phyloP scores from a whole-genome alignment of 352 stramenopile genomes.

The Phytophthora brassicae region DNA sequence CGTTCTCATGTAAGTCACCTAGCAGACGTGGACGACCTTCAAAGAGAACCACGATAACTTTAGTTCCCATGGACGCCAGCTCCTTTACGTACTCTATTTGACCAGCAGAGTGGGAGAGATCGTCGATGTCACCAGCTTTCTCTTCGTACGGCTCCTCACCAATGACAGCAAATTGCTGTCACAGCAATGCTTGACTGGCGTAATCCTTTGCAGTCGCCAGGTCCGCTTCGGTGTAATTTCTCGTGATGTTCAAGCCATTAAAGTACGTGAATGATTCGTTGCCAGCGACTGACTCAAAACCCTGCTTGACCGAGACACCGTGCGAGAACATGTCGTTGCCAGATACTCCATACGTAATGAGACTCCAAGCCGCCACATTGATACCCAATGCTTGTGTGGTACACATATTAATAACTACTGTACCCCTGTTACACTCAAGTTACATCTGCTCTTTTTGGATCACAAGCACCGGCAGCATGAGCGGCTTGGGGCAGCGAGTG shows the following conservation, averaged over 20 bases:
- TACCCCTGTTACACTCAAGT: background rate
- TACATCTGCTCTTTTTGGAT: background rate
- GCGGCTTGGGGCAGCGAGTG: conserved; percentile 63
- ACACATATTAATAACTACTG: no score
- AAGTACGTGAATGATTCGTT: conserved; percentile 12
- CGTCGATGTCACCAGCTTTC: conserved; percentile 77
- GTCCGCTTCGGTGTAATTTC: conserved; percentile 36
- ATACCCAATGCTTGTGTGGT: conserved; percentile 58
- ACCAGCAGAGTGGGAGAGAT: conserved; percentile 52
- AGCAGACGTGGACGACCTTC: conserved; percentile 74
- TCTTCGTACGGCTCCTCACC: conserved; percentile 76
- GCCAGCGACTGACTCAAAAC: conserved; percentile 2
- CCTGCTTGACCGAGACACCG: conserved; percentile 15
- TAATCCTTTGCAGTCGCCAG: conserved; percentile 46
- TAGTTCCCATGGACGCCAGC: conserved; percentile 37
- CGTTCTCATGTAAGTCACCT: conserved; percentile 38
- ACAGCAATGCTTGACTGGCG: conserved; percentile 28
- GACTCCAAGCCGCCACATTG: conserved; percentile 68
- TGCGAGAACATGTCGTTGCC: conserved; percentile 19
- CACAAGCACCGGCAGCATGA: conserved; percentile 52
- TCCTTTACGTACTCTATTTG: conserved; percentile 58
- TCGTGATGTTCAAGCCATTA: conserved; percentile 11
- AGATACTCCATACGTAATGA: conserved; percentile 60
- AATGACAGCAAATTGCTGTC: conserved; percentile 39
- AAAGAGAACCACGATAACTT: conserved; percentile 74